Evolutionary conservation across 2,329 filamentous ascomycete genomes (phyloP).

Genomic region (Talaromyces sp.): DNA sequence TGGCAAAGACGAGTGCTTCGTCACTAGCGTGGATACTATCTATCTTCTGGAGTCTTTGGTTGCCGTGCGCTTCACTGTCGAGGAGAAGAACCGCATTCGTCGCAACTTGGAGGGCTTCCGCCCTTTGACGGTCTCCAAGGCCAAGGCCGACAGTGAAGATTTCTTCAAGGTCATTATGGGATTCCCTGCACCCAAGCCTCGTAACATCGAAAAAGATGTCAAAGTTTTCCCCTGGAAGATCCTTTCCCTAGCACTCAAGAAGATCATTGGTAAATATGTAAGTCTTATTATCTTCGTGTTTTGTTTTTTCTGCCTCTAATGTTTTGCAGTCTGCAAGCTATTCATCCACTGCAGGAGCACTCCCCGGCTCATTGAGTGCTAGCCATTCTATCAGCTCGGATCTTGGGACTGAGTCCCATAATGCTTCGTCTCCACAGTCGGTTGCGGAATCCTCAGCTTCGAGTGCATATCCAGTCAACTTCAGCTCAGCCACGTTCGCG

Average conservation of each 20-base stretch:
- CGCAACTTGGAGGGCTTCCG: slow-evolving; percentile 94
- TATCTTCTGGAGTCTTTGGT: slow-evolving; percentile 90
- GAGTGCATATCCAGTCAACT: slow-evolving; percentile 44
- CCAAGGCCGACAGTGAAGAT: slow-evolving; percentile 86
- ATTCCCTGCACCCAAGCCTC: slow-evolving; percentile 89
- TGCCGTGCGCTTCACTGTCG: slow-evolving; percentile 81
- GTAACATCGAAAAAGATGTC: slow-evolving; percentile 98
- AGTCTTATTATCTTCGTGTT: slow-evolving; percentile 36
- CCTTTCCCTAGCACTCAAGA: slow-evolving; percentile 81
- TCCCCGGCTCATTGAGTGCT: slow-evolving; percentile 41
- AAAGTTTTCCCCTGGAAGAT: slow-evolving; percentile 99
- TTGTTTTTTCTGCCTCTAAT: slow-evolving; percentile 25
- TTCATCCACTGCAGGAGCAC: slow-evolving; percentile 60
- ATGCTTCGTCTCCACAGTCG: slow-evolving; percentile 51
- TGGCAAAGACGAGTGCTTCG: slow-evolving; percentile 84
- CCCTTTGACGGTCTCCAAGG: slow-evolving; percentile 89
- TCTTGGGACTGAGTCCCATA: slow-evolving; percentile 49
- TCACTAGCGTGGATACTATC: slow-evolving; percentile 96
- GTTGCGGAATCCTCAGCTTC: slow-evolving; percentile 47
- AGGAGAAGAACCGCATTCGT: slow-evolving; percentile 97
- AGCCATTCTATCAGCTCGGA: slow-evolving; percentile 47
- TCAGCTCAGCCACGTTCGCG: slow-evolving; percentile 47
- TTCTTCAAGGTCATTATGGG: slow-evolving; percentile 99
- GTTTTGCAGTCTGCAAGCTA: slow-evolving; percentile 61
- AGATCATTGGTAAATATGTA: slow-evolving; percentile 97